phyloP scores from a whole-genome alignment of 1,139 yeast genomes.

The Pichia cactophila region DNA sequence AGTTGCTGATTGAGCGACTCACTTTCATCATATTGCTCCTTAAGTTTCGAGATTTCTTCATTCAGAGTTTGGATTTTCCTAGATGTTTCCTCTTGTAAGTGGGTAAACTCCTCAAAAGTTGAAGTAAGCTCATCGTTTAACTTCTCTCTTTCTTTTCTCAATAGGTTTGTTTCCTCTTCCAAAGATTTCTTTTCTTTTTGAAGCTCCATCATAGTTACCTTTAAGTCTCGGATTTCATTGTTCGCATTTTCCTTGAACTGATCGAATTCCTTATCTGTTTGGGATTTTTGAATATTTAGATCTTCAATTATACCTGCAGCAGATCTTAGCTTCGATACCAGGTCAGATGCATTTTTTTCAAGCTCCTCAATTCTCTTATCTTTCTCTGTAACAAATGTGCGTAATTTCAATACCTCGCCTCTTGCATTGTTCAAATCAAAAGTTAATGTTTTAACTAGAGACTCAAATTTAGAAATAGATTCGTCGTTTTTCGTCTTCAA shows the following conservation, averaged over 20 bases:
- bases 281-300: slow-evolving; percentile 27
- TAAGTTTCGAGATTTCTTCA: slow-evolving; percentile 16
- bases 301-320: slow-evolving; percentile 42
- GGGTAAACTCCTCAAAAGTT: slow-evolving; percentile 15
- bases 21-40: slow-evolving; percentile 22
- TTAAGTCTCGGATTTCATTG: slow-evolving; percentile 15
- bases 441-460: slow-evolving; percentile 11
- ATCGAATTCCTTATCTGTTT: slow-evolving; percentile 13
- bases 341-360: slow-evolving; percentile 33
- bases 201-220: slow-evolving; percentile 2
- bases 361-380: slow-evolving; percentile 32
- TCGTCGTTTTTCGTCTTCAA: slow-evolving; percentile 23
- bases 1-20: slow-evolving; percentile 15
- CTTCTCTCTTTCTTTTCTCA: slow-evolving; percentile 9
- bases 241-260: slow-evolving; percentile 7
- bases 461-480: slow-evolving; percentile 16
- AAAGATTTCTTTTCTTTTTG: slow-evolving; percentile 10
- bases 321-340: slow-evolving; percentile 39
- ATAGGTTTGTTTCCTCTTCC: slow-evolving; percentile 7
- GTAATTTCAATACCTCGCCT: slow-evolving; percentile 27
- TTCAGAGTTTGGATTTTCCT: slow-evolving; percentile 17
- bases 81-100: slow-evolving; percentile 15
- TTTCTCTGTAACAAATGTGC: slow-evolving; percentile 29
- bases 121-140: slow-evolving; percentile 20
- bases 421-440: slow-evolving; percentile 19